phyloP scores from a whole-genome alignment of 495 filamentous ascomycete genomes.

The Penicillium argentinense region DNA sequence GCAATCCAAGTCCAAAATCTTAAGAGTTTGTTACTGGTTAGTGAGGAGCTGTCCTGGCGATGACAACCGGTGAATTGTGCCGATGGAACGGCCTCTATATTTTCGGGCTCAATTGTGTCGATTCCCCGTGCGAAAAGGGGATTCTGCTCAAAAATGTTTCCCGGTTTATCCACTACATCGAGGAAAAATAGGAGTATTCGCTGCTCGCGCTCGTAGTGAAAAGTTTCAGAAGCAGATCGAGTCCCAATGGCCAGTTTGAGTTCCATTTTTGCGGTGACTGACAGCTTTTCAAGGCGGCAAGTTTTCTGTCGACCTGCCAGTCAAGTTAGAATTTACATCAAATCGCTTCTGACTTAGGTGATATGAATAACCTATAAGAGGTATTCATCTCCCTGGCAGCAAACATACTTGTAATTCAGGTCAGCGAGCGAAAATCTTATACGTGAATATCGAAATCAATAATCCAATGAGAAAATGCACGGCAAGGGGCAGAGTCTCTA shows the following conservation, averaged over 20 bases:
- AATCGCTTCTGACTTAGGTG: no score
- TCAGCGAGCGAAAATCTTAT: no score
- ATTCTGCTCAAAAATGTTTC: conserved; percentile 41
- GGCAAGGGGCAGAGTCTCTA: no score
- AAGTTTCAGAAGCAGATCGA: conserved; percentile 14
- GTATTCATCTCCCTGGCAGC: no score
- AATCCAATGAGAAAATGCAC: no score
- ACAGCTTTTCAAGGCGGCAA: conserved; percentile 9
- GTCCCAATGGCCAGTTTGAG: conserved; percentile 14
- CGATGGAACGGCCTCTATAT: conserved; percentile 42
- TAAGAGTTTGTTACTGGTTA: conserved; percentile 28
- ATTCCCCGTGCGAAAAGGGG: conserved; percentile 20
- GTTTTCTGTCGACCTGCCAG: conserved; percentile 6
- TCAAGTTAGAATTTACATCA: conserved; percentile 9
- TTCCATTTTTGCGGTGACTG: conserved; percentile 7
- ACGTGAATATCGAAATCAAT: no score
- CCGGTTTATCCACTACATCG: conserved; percentile 18
- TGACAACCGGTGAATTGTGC: conserved; percentile 23
- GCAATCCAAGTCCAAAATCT: conserved; percentile 2
- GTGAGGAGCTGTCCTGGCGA: neutral
- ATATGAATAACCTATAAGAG: no score
- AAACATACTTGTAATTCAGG: no score
- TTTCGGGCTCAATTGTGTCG: conserved; percentile 40
- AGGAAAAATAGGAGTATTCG: conserved; percentile 16
- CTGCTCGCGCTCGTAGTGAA: conserved; percentile 2